phyloP scores from a whole-genome alignment of 164 flowering plant species.

The Umbellularia californica region DNA sequence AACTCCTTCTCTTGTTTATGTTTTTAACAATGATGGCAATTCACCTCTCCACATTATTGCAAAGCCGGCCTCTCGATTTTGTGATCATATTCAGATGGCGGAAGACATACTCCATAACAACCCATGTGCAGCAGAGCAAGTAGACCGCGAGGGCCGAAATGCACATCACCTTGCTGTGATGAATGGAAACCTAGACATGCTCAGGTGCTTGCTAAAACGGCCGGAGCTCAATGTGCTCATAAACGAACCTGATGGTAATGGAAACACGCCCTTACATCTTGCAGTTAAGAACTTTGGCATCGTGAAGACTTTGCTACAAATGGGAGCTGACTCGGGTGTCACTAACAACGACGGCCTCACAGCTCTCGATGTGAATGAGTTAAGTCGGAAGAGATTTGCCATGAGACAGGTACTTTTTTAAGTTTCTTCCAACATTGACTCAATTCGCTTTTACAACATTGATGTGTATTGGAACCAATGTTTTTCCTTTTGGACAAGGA shows the following conservation, averaged over 20 bases:
- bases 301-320: slow-evolving; percentile 1
- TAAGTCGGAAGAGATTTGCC: not conserved
- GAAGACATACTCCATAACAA: not conserved
- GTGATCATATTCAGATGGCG: not conserved
- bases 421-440: not conserved
- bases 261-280: slow-evolving; percentile 24
- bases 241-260: not conserved
- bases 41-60: slow-evolving; percentile 6
- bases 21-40: not conserved
- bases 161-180: slow-evolving; percentile 3
- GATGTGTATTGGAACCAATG: no score
- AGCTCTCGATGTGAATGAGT: slow-evolving; percentile 8
- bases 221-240: not conserved
- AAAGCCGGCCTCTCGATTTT: not conserved
- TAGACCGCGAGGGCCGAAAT: slow-evolving; percentile 2
- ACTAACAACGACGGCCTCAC: slow-evolving; percentile 18
- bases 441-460: not conserved
- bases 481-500: no score
- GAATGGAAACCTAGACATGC: not conserved
- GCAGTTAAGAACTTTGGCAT: slow-evolving; percentile 10
- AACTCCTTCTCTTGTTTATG: not conserved
- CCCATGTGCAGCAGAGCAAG: not conserved
- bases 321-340: not conserved
- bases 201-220: not conserved
- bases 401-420: not conserved